Evolutionary conservation across 129 eudicot genomes (phyloP), one percentile per base, ranked within the genome.

Genomic region (Pseudognaphalium luteoalbum): DNA sequence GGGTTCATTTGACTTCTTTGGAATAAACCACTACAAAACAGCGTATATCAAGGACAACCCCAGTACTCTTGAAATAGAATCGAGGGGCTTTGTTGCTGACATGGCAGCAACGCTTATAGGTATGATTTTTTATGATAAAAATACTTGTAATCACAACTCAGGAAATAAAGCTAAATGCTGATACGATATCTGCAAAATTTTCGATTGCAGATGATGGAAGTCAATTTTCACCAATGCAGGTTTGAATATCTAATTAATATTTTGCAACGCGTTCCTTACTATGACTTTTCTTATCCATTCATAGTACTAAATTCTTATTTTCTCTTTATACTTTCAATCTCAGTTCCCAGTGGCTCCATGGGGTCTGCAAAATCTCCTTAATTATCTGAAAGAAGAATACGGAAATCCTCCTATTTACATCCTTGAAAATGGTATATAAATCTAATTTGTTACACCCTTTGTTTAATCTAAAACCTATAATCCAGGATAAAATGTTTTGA

Each of bases 391-490:
- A 84, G 79, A 83, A 72, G 77, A 41, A 60, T 89, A 92, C 71
- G 86, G 79, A 3, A 88, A 92, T 79, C 96, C 93, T 69, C 93
- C 93, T 15, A 78, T 87, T 68, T 89, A 89, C 85, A 85, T 92
- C 62, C 91, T 89, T 35, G 97, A 92, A 83, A 89, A 92, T 80
- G 96, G 96, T 92, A 80, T 52, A 12, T 54, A 9, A 10, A 47
- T 44, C n/a, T 42, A 44, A 70, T 34, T 34, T 4, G 39, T 34
- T 34, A 34, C 39, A 3, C 7, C 39, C 6, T 34, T 4, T 34
- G 39, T 34, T 34, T 34, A 4, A 34, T 0, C 6, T 4, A 34
- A 34, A 34, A 34, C 7, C 39, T 4, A 34, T 34, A 34, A 4
- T 34, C 39, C 39, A 0, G 5, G 39, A 4, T 34, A 34, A 34